Evolutionary conservation across 257 asterid species (phyloP).

Genomic region (Solanum medicagineum): DNA sequence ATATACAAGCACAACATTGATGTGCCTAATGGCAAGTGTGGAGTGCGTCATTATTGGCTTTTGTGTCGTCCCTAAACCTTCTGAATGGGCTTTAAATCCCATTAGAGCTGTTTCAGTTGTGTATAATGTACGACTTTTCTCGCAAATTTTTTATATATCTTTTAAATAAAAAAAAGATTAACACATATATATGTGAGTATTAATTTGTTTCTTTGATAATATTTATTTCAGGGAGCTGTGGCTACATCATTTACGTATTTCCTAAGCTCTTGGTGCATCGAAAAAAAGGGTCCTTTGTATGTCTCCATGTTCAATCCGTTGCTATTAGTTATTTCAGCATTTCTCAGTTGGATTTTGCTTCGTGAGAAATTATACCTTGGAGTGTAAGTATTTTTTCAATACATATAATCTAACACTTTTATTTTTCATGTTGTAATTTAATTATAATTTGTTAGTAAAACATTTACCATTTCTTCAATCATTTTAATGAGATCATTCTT

Average conservation of each 20-base stretch:
- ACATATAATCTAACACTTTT: neutral
- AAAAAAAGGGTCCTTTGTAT: neutral
- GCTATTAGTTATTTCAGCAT: conserved; percentile 67
- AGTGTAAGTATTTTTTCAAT: conserved; percentile 28
- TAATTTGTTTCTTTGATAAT: neutral
- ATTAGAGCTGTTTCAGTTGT: conserved; percentile 51
- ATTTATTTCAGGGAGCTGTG: neutral
- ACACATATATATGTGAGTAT: neutral
- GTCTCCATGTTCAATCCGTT: conserved; percentile 57
- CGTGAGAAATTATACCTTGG: conserved; percentile 50
- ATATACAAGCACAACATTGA: conserved; percentile 60
- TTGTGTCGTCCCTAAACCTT: conserved; percentile 29
- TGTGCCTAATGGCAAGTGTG: conserved; percentile 67
- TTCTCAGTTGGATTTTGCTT: conserved; percentile 75
- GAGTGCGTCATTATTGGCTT: conserved; percentile 51
- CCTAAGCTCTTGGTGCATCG: neutral
- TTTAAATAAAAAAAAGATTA: neutral
- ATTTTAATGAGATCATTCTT: neutral
- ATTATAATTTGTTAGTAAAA: neutral
- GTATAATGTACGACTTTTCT: conserved; percentile 27
- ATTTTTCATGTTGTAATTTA: no score
- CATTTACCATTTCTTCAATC: neutral
- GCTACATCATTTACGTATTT: neutral
- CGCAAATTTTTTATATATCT: neutral
- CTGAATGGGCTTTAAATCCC: conserved; percentile 56